Evolutionary conservation across 371 early-diverging fungal species (phyloP), one percentile per base, ranked within the genome.

Genomic region (Globomyces sp.): DNA sequence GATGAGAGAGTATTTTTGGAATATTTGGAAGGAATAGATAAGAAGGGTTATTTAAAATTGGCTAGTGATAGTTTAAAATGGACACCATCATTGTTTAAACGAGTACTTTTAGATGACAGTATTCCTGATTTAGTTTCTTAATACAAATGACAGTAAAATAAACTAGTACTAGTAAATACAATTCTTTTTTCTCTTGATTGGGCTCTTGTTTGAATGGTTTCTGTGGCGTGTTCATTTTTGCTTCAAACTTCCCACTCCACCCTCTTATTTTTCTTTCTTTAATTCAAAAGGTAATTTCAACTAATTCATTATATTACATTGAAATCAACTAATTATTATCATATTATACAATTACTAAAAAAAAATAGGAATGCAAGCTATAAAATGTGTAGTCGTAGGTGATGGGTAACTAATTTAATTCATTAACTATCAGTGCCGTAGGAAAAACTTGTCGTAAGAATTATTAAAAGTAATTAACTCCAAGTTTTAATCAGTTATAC

Each of bases 321-420:
- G 24, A 24, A 0, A 24, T 24, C 24, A 24, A 24, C 24, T 24
- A 24, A 24, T 24, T 24, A 24, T 24, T 24, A 24, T 24, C 24
- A 24, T 24, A 24, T 24, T 24, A 24, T 24, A 24, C 24, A 24
- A 24, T 24, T 24, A 24, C 24, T 24, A 24, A 24, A 24, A 24
- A 24, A 24, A 24, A 24, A 24, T 24, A 24, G 24, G 24, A 41
- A 95, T 96, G 96, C 95, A 96, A 80, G 92, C 95, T 69, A 95
- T 96, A 81, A 96, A 96, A 80, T 96, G 97, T 88, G 97, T 96
- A 67, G 97, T 95, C 55, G 95, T 96, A 68, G 97, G 97, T 71
- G 96, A 95, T 77, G 94, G 94, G 92, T 92, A 87, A 80, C 87
- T 76, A 34, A 6, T 34, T 50, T 55, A n/a, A 36, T 36, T 55